These are phyloP conservation scores for Citrus sp. DNA, from an alignment of 345 rosid species.

Conservation along the genomic window DNA sequence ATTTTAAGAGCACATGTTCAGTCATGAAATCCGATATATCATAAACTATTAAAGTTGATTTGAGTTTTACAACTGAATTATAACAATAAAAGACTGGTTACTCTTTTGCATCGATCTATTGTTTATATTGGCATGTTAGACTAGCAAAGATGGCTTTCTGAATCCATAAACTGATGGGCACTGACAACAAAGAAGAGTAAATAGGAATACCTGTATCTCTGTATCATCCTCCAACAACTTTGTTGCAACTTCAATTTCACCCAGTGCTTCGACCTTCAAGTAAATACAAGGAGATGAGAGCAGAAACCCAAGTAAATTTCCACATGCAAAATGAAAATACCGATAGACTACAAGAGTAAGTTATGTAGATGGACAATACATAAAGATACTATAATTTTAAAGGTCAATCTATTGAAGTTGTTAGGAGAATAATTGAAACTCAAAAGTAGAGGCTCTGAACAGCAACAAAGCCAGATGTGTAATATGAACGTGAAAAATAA, in stretches of 20 bases:
- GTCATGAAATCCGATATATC: neutral
- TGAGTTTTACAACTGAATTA: neutral
- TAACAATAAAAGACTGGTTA: neutral
- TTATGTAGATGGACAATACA: neutral
- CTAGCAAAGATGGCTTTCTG: neutral
- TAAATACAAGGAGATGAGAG: conserved; percentile 19
- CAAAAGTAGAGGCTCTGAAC: neutral
- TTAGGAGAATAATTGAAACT: neutral
- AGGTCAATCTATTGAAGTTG: neutral
- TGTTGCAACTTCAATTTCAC: conserved; percentile 83
- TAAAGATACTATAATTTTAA: neutral
- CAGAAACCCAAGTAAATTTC: conserved; percentile 3
- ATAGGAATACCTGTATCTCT: conserved; percentile 45
- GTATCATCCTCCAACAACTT: conserved; percentile 58
- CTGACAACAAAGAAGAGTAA: neutral
- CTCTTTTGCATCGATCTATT: neutral
- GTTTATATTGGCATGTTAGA: neutral
- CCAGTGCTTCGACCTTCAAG: conserved; percentile 83
- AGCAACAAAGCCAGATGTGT: conserved; percentile 9
- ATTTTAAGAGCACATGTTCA: neutral
- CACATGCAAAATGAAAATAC: neutral
- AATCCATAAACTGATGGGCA: neutral
- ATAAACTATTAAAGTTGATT: neutral
- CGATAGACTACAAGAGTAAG: neutral
- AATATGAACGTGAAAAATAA: conserved; percentile 6